Evolutionary conservation across 2,329 filamentous ascomycete genomes (phyloP), one percentile per base, ranked within the genome.

Genomic region (Calonectria ilicicola): DNA sequence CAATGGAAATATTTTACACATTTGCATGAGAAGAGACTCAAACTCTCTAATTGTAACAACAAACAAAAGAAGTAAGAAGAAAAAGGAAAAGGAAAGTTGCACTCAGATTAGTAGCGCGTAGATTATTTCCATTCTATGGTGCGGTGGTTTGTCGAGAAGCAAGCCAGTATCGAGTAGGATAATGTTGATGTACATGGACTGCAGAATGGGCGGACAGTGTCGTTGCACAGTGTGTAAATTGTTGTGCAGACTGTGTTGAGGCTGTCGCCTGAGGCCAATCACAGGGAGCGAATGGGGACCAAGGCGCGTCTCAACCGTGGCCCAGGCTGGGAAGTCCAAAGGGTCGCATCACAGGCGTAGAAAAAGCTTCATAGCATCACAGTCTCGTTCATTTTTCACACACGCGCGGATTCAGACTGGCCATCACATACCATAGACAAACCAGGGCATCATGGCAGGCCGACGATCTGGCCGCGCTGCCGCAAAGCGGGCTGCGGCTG

Each of bases 381-480:
- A 71, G n/a, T 71, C 64, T 73, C 65, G 51, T 26, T 71, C 58
- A 44, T 35, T 67, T 26, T 64, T 65, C 27, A 65, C 53, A 47
- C 67, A 69, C 47, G 40, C 58, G 53, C 73, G 71, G 75, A 69
- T 62, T 67, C 58, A 72, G 69, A 65, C 69, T 65, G 65, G 17
- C 42, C 49, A 67, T 67, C 69, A 65, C 51, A 53, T 71, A 68
- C 60, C 64, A 72, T 74, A 63, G 38, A 63, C 58, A 46, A 63
- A 63, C 38, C 14, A 62, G 40, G 26, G 27, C 44, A 76, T 65
- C 72, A 83, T 83, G 81, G 80, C 80, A 75, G 86, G 87, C 74
- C 86, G 86, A 81, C 84, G 88, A 81, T 88, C 87, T 75, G 88
- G 88, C 74, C 87, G 88, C 82, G 87, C 88, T 76, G 88, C 88